Base-by-base conservation (phyloP, 768 basidiomycete species). In the Termitomyces sp. region DNA sequence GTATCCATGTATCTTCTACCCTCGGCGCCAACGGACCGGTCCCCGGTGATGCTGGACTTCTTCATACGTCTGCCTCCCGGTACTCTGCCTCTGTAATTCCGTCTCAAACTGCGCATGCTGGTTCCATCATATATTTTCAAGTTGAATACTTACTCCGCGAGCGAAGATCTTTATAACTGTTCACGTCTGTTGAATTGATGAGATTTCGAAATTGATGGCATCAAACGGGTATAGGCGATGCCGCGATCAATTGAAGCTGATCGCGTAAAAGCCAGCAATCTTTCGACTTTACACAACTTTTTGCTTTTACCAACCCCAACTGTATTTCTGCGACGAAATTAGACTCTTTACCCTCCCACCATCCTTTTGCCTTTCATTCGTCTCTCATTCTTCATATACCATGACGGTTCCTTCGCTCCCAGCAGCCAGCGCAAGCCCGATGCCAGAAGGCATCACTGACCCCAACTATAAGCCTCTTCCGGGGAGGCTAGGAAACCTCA, bases 401-500 rank as follows among this genome's bases (percentile, higher is more conserved):
- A 45, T 45, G 44, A 3, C 29, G 44, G 2, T 29, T 5, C 10
- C 18, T 7, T 25, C 25, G 7, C 42, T 27, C 7, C 27, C 25
- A 54, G 68, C 73, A 18, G 81, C 80, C 52, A 82, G 74, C 68
- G 82, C 75, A 52, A 83, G 81, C 59, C 69, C 77, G 0, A 71
- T 84, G 65, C 83, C 84, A n/a, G 68, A 70, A 23, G 83, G 82
- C 56, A 69, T 84, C 61, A 84, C 84, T 3, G 79, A 86, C 68
- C 78, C 82, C 15, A 77, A 78, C 66, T 86, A 84, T 68, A 82
- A 76, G 62, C 85, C 87, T 5, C 73, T 74, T 2, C 84, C 89
- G 20, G 91, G 91, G 13, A 79, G 86, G 35, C 71, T 89, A 18
- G 91, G 91, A 32, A 91, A 93, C 66, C 79, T 94, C 60, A 77